Evolutionary conservation across 2,329 filamentous ascomycete genomes (phyloP), one percentile per base, ranked within the genome.

Genomic region (Scytalidium lignicola): DNA sequence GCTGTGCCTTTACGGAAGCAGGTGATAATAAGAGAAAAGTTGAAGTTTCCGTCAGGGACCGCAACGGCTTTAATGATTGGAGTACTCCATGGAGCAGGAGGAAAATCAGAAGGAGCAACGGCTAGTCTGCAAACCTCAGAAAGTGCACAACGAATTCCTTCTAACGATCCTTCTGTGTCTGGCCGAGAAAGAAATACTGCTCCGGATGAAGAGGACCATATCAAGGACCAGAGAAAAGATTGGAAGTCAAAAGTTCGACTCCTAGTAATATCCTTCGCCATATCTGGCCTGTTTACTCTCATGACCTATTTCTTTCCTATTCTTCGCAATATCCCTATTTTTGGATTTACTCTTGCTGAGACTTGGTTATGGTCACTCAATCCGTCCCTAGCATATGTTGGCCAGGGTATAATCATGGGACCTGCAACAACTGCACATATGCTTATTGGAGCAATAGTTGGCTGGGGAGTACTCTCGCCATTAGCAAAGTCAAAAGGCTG

Each of bases 401-500:
- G 93, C 0, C 93, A 99, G 69, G 93, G 93, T 10, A 95, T 99
- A 54, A 97, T 99, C 62, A 99, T 99, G 93, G 93, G 93, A 0
- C 88, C 92, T 3, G 86, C 90, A 37, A 99, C 93, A 0, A 97
- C 92, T 2, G 76, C 95, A 46, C 92, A 97, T 59, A 99, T 99
- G 93, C 78, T 96, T 1, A 71, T 97, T 2, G 93, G 93, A 4
- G 91, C 93, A 3, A 66, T 95, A 15, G 62, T 96, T 9, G 93
- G 93, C 21, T 99, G 93, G 93, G 93, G 83, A 0, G 66, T 97
- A 5, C 74, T 99, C 1, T 96, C 91, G 2, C 93, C 93, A 1
- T 68, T 97, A 7, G 91, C 93, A 3, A 96, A 96, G 66, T 71
- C 75, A 49, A 82, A 79, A 58, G 90, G 88, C 2, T 99, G 93